Evolutionary conservation across 139 green algal genomes (phyloP), one percentile per base, ranked within the genome.

Genomic region (Chlorella sp.): DNA sequence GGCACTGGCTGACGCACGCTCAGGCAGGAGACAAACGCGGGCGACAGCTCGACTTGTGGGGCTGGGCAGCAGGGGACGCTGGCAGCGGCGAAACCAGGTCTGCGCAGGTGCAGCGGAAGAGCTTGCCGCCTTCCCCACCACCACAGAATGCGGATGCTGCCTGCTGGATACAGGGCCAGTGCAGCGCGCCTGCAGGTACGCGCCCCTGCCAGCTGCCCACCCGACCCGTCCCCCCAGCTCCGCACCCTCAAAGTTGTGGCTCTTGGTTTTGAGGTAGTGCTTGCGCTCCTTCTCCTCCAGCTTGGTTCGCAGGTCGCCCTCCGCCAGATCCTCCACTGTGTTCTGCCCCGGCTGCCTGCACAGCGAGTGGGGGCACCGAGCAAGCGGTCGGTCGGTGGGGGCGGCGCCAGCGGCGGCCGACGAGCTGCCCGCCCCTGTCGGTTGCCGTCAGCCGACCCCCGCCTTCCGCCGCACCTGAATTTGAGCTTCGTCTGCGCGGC

Each of bases 231-330:
- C 64, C 64, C 64, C 64, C 64, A 71, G 22, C 64, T 28, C 42
- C 89, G 12, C 87, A 97, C 96, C 94, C 91, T 97, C 96, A 95
- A 98, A 98, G 32, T 93, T 90, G 22, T 91, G 87, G 9, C 90
- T 94, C 24, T 90, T 94, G 36, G 90, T 93, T 78, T 97, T 95
- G 0, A 81, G 53, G 37, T 95, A 95, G 89, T 98, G 95, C 86
- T 97, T 96, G 15, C 90, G 79, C 89, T 99, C 97, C 88, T 97
- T 98, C 34, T 94, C 94, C 77, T 97, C 93, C 24, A 98, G 92
- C 86, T 97, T 92, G 0, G 93, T 90, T 61, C 80, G 90, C 85
- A 98, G 61, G 87, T 98, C 96, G 30, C 89, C 88, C 39, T 91
- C 87, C 2, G 85, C 75, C 0, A 96, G 71, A 39, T 98, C 96